phyloP scores from a whole-genome alignment of 2,329 filamentous ascomycete species.

The Ophiostoma himal-ulmi region DNA sequence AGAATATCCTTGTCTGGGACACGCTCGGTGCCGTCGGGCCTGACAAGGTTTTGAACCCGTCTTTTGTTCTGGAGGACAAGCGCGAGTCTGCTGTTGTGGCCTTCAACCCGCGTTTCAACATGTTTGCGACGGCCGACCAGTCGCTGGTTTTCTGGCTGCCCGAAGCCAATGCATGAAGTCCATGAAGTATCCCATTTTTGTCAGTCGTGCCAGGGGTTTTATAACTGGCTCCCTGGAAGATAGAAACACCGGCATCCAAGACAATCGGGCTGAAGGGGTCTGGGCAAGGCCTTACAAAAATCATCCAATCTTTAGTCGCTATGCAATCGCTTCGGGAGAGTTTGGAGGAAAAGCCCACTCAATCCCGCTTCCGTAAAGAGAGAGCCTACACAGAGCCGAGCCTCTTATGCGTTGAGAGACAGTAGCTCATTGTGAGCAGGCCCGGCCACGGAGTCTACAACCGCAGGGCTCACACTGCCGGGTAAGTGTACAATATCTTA shows the following conservation, averaged over 20 bases:
- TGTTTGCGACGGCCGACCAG: conserved; percentile 83
- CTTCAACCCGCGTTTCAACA: conserved; percentile 87
- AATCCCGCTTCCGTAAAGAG: not conserved
- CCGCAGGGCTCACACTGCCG: not conserved
- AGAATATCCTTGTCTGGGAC: conserved; percentile 84
- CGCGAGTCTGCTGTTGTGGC: conserved; percentile 68
- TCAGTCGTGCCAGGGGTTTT: no score
- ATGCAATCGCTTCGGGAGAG: no score
- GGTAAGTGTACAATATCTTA: not conserved
- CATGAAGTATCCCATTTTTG: no score
- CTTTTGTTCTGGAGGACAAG: conserved; percentile 58
- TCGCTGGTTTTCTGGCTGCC: conserved; percentile 76
- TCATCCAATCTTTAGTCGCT: not conserved
- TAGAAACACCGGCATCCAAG: not conserved
- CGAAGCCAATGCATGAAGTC: conserved; percentile 50
- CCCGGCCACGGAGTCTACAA: not conserved
- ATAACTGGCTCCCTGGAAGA: not conserved
- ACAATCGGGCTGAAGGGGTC: no score
- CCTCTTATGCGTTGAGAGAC: not conserved
- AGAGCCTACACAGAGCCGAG: not conserved
- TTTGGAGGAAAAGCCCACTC: not conserved
- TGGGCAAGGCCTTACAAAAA: not conserved
- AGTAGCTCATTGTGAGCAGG: not conserved
- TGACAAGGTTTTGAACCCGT: conserved; percentile 57
- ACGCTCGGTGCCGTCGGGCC: conserved; percentile 52